These are phyloP conservation scores for Thymus quinquecostatus DNA, from an alignment of 257 asterid genomes.

Conservation along the genomic window DNA sequence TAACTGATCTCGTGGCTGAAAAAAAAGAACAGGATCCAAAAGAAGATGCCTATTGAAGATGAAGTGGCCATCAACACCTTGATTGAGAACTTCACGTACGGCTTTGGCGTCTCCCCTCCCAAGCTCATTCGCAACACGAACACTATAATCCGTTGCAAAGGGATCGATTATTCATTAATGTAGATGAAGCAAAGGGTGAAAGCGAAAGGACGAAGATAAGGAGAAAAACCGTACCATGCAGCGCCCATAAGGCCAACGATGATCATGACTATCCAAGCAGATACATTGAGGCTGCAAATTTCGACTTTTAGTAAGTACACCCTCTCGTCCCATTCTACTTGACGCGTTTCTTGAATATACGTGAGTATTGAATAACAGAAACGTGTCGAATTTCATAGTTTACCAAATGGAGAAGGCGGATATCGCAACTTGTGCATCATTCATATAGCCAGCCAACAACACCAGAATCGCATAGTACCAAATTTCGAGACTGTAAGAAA, in stretches of 20 bases:
- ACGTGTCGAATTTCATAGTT: not conserved
- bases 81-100: conserved; percentile 52
- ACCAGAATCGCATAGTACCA: conserved; percentile 56
- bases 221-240: conserved; percentile 44
- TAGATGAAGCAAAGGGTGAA: not conserved
- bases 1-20: conserved; percentile 51
- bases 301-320: no score
- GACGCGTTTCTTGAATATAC: no score
- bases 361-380: no score
- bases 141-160: not conserved
- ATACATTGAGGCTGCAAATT: conserved; percentile 54
- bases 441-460: conserved; percentile 49
- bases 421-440: conserved; percentile 45
- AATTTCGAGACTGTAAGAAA: conserved; percentile 42
- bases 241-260: conserved; percentile 65
- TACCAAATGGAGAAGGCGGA: conserved; percentile 55
- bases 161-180: not conserved
- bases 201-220: not conserved
- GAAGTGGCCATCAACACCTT: conserved; percentile 54
- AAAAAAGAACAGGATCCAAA: conserved; percentile 45
- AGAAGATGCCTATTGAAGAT: conserved; percentile 38
- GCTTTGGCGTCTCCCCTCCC: conserved; percentile 73
- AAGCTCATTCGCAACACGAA: conserved; percentile 31
- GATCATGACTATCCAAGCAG: conserved; percentile 55
- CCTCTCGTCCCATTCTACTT: no score